Conservation (phyloP, 768 basidiomycete species). For the Crepidotus variabilis region DNA sequence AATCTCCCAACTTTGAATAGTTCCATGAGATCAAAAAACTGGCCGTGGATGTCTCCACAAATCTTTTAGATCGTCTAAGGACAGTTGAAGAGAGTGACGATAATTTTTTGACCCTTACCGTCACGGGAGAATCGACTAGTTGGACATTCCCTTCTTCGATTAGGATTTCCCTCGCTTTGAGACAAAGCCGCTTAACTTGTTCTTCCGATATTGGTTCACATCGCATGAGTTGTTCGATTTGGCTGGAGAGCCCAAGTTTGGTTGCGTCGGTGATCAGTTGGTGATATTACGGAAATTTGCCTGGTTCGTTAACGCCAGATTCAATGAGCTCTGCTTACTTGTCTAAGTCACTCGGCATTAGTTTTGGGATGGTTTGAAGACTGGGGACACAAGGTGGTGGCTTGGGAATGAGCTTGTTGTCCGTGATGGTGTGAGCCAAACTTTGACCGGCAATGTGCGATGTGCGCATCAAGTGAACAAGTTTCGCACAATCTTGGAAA, state of each 20-base stretch:
- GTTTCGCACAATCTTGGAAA: background rate
- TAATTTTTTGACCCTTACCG: conserved; percentile 51
- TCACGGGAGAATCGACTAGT: conserved; percentile 92
- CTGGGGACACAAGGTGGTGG: background rate
- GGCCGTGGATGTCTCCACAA: conserved; percentile 96
- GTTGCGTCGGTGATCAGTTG: no score
- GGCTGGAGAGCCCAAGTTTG: conserved; percentile 41
- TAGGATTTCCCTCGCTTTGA: conserved; percentile 94
- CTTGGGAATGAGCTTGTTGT: no score
- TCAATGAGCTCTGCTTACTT: conserved; percentile 34
- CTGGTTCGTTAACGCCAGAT: background rate
- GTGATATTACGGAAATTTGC: no score
- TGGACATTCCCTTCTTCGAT: conserved; percentile 99
- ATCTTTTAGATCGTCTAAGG: conserved; percentile 41
- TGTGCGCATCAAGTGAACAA: background rate
- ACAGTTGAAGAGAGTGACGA: conserved; percentile 10
- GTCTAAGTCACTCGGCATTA: conserved; percentile 54
- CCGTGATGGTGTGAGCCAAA: background rate
- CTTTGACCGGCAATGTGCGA: background rate
- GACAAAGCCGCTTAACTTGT: conserved; percentile 90
- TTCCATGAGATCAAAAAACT: conserved; percentile 96
- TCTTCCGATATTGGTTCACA: conserved; percentile 96
- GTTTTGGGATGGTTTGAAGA: background rate
- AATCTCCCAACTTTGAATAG: conserved; percentile 90
- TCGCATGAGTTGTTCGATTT: conserved; percentile 90